These are phyloP conservation scores for Elongisporangium prolatum DNA, from an alignment of 352 stramenopile species.

Conservation along the genomic window DNA sequence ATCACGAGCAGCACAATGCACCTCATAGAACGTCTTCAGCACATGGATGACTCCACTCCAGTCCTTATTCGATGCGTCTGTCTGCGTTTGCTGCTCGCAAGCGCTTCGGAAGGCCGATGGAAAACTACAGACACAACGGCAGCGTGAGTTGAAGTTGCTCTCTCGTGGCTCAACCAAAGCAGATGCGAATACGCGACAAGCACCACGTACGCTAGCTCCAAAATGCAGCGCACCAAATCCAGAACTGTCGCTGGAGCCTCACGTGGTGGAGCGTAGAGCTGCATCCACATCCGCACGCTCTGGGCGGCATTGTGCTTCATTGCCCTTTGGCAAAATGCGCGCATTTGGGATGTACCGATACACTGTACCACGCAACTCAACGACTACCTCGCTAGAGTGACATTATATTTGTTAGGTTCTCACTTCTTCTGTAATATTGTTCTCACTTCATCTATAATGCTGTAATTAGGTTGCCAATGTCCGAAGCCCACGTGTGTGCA, in stretches of 20 bases:
- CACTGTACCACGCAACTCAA: not conserved
- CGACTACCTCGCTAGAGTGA: not conserved
- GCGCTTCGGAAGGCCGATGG: slow-evolving; percentile 5
- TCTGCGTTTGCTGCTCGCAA: slow-evolving; percentile 7
- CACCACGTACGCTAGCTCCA: slow-evolving; percentile 13
- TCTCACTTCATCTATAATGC: too few species aligned
- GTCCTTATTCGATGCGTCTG: not conserved
- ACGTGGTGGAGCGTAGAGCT: slow-evolving; percentile 14
- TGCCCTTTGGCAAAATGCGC: not conserved
- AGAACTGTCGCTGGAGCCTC: not conserved
- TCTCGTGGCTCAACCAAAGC: not conserved
- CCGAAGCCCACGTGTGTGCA: slow-evolving; percentile 45
- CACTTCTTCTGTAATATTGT: too few species aligned
- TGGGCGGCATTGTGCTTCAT: not conserved
- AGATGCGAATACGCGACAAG: not conserved
- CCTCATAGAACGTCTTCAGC: slow-evolving; percentile 59
- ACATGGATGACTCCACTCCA: slow-evolving; percentile 11
- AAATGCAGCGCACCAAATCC: slow-evolving; percentile 10
- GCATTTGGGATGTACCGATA: not conserved
- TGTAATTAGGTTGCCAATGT: slow-evolving; percentile 48
- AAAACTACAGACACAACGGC: not conserved
- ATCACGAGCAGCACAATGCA: slow-evolving; percentile 6
- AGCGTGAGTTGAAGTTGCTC: not conserved
- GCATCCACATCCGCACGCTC: slow-evolving; percentile 31
- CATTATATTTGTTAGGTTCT: too few species aligned